A percentile compares a stretch with the other conserved stretches of the same genome.
Evolutionary conservation across 306 rosid species (phyloP).

Genomic region (Gynostemma pentaphyllum): DNA sequence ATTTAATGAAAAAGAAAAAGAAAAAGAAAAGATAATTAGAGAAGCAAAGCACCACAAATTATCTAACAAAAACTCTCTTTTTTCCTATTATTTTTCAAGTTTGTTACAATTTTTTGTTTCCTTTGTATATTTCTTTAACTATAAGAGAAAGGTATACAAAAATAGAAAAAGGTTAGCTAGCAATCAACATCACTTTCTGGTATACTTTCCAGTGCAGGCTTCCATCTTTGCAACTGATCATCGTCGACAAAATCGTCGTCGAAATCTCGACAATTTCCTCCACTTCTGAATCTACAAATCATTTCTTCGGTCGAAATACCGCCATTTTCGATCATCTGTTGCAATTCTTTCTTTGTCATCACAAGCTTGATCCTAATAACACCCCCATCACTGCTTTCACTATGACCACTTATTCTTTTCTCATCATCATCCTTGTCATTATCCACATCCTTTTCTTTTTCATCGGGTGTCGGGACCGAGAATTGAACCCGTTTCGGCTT

Average conservation of each 20-base stretch:
- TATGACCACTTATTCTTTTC: too few relatives aligned
- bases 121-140: background rate
- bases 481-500: conserved; percentile 60
- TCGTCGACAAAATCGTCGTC: too few relatives aligned
- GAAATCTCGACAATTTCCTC: too few relatives aligned
- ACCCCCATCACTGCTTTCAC: conserved; percentile 16
- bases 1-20: background rate
- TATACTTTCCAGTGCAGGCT: conserved; percentile 65
- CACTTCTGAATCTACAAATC: conserved; percentile 29
- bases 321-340: conserved; percentile 44
- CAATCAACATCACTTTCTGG: conserved; percentile 33
- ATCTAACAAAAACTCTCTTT: background rate
- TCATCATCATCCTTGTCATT: conserved; percentile 16
- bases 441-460: conserved; percentile 20
- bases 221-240: conserved; percentile 34
- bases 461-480: conserved; percentile 19
- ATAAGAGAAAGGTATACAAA: background rate
- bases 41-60: too few relatives aligned
- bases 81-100: background rate
- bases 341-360: conserved; percentile 53
- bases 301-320: conserved; percentile 40
- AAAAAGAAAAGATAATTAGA: background rate
- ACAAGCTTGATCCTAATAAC: conserved; percentile 69
- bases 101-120: background rate
- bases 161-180: conserved; percentile 22